Base-by-base conservation (phyloP, 352 stramenopile genomes). In the Phytopythium litorale region DNA sequence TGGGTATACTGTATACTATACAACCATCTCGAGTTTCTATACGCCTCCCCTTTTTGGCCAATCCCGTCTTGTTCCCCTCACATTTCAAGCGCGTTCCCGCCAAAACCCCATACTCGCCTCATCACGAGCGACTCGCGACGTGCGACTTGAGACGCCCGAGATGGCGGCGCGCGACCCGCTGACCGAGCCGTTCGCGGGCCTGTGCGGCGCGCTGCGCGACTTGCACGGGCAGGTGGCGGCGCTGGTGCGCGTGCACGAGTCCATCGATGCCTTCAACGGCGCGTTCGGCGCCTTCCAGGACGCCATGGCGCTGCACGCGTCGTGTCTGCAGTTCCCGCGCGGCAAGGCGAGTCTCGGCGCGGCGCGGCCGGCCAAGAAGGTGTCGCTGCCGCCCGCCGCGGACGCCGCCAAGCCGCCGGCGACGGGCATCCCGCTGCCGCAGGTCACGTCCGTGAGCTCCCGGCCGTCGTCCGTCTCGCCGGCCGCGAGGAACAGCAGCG, bases 211-310 rank as follows among this genome's bases (percentile, higher is more conserved):
- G 63, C 75, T 94, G 48, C 78, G 77, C 33, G 80, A 73, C 11
- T 73, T 95, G 42, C 79, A 85, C 42, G 75, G 81, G 49, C 81
- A 92, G 58, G 79, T 90, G 23, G 62, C 83, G 62, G 72, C 76
- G 58, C 79, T 95, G n/a, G 53, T 71, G 54, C 73, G 59, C 5
- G 82, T 95, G 48, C 82, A 93, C 57, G 73, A 87, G 16, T 74
- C 81, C n/a, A 70, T 95, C 25, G 78, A 87, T 28, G 70, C 81
- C 57, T 94, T 94, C 62, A 94, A 93, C 67, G 56, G 42, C 45
- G 75, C 76, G 16, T 95, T 95, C 33, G 87, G 87, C 33, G 60
- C 72, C 19, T 91, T 95, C 63, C 82, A 91, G 66, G 78, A 76
- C 49, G 83, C 80, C 54, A 92, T 93, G 71, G 73, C 71, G 57